Percentiles rank a stretch among this genome's conserved stretches.
Conservation (phyloP, 495 filamentous ascomycete species). For the Neurospora africana region DNA sequence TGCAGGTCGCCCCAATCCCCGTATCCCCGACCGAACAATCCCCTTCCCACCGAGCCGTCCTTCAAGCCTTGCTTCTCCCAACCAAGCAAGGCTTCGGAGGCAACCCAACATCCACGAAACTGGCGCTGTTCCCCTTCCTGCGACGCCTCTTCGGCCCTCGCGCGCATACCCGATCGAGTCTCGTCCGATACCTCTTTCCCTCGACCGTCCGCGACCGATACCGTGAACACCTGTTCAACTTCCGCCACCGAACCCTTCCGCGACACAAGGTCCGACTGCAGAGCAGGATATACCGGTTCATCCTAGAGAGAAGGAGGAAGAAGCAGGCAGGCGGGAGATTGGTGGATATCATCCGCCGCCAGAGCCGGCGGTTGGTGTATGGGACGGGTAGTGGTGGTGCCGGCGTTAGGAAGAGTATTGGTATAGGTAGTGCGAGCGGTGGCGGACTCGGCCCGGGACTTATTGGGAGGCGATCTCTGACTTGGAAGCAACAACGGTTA, state of each 20-base stretch:
- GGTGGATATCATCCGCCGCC: slow-evolving; percentile 39
- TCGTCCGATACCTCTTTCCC: slow-evolving; percentile 52
- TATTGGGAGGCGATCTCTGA: neutral
- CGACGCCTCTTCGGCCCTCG: slow-evolving; percentile 7
- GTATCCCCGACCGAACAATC: neutral
- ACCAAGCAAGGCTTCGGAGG: neutral
- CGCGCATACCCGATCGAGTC: slow-evolving; percentile 10
- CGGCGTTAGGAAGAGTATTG: neutral
- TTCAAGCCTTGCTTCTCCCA: neutral
- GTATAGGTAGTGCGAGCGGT: neutral
- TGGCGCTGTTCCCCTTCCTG: slow-evolving; percentile 16
- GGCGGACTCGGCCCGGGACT: neutral
- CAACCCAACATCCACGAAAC: slow-evolving; percentile 4
- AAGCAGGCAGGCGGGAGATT: slow-evolving; percentile 39
- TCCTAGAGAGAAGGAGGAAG: slow-evolving; percentile 52
- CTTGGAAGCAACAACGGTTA: neutral
- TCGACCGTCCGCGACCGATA: slow-evolving; percentile 30
- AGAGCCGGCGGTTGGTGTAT: slow-evolving; percentile 35
- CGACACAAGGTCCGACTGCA: slow-evolving; percentile 57
- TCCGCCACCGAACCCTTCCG: slow-evolving; percentile 67
- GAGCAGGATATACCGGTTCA: slow-evolving; percentile 61
- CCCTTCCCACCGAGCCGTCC: neutral
- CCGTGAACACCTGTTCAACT: slow-evolving; percentile 49
- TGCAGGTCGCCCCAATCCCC: neutral
- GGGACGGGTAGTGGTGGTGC: neutral